Evolutionary conservation across 179 eudicot genomes (phyloP).

Genomic region (Patellifolia procumbens): DNA sequence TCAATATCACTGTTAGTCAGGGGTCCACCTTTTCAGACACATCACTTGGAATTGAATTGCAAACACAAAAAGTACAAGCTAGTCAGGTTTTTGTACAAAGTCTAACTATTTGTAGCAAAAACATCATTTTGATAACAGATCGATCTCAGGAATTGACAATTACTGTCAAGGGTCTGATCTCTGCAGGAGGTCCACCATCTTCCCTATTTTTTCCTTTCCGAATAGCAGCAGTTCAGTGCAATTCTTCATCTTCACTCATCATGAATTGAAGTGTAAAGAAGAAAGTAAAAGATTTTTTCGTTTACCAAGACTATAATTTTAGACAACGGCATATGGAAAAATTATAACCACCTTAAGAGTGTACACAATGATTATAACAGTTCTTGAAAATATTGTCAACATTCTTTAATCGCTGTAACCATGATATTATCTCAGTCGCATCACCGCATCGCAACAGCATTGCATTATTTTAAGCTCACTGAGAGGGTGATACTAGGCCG

Average conservation of each 20-base stretch:
- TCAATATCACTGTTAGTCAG: neutral
- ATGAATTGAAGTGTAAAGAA: neutral
- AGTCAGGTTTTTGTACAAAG: neutral
- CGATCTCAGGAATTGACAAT: neutral
- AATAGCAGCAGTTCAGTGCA: neutral
- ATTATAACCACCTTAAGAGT: too few relatives aligned
- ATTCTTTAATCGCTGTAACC: too few relatives aligned
- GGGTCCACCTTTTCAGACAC: neutral
- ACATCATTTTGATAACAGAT: too few relatives aligned
- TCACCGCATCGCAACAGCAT: too few relatives aligned
- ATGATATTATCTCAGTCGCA: too few relatives aligned
- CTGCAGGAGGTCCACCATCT: neutral
- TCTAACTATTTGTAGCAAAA: neutral
- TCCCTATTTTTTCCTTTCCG: neutral
- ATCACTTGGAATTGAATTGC: neutral
- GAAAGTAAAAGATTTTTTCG: too few relatives aligned
- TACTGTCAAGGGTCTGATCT: neutral
- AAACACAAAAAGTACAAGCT: neutral
- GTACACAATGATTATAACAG: too few relatives aligned
- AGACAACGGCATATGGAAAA: too few relatives aligned
- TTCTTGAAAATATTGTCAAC: too few relatives aligned
- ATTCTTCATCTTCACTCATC: neutral
- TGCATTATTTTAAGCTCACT: too few relatives aligned
- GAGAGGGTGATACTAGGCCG: too few relatives aligned
- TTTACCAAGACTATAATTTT: too few relatives aligned